These are phyloP conservation scores for Scheffersomyces lignicola DNA, from an alignment of 1,139 yeast genomes.

Conservation along the genomic window DNA sequence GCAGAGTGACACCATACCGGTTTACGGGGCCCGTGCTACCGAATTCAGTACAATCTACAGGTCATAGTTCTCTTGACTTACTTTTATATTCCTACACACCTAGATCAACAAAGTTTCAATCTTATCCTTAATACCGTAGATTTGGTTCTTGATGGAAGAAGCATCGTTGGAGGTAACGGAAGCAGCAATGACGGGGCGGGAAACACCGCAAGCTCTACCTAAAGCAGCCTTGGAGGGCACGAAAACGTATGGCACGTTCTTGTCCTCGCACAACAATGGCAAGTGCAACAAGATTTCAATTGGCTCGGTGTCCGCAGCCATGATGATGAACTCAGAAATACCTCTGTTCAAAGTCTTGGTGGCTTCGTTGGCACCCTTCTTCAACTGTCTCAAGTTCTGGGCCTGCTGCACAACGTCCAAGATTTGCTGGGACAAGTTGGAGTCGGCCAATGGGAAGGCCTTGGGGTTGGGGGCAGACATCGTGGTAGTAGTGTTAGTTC, in stretches of 20 bases:
- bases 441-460: constrained; percentile 98
- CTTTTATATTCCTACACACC: too few relatives aligned
- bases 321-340: constrained; percentile 97
- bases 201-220: constrained; percentile 99
- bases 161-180: constrained; percentile 98
- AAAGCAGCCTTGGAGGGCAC: constrained; percentile 98
- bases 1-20: too few relatives aligned
- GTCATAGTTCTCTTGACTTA: too few relatives aligned
- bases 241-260: constrained; percentile 98
- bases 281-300: constrained; percentile 96
- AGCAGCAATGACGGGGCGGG: constrained; percentile 99
- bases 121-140: constrained; percentile 97
- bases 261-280: constrained; percentile 97
- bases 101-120: constrained; percentile 96
- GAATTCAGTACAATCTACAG: too few relatives aligned
- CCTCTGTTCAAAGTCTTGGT: constrained; percentile 99
- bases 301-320: constrained; percentile 99
- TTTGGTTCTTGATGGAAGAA: constrained; percentile 95
- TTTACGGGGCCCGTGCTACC: too few relatives aligned
- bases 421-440: constrained; percentile 93
- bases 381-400: constrained; percentile 95
- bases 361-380: constrained; percentile 99
- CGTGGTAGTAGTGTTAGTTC: constrained; percentile 11
- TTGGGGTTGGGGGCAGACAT: constrained; percentile 87
- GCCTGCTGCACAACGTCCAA: constrained; percentile 98